Evolutionary conservation across 2,329 filamentous ascomycete genomes (phyloP).

Genomic region (Monosporascus sp.): DNA sequence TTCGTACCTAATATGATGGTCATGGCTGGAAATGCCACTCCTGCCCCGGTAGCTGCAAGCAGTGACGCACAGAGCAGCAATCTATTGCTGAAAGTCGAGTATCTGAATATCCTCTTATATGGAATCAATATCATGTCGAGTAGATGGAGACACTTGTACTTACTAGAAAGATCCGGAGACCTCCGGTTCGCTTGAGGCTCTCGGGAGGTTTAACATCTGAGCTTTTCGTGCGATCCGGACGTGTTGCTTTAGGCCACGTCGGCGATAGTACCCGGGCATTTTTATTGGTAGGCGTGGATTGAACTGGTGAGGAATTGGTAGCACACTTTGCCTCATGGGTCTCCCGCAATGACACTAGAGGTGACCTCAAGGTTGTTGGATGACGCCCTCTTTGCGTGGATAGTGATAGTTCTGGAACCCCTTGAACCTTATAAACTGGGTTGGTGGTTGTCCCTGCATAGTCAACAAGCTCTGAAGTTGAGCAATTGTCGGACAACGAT

Average conservation of each 20-base stretch:
- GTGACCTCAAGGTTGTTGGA: conserved; percentile 16
- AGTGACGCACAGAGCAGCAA: conserved; percentile 17
- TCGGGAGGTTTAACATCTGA: conserved; percentile 9
- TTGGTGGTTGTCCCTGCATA: not conserved
- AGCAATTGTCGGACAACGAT: not conserved
- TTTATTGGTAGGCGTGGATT: conserved; percentile 12
- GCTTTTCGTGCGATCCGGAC: conserved; percentile 6
- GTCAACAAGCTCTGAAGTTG: not conserved
- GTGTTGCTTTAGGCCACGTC: conserved; percentile 1
- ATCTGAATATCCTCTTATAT: conserved; percentile 23
- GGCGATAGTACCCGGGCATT: conserved; percentile 10
- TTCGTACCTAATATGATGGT: conserved; percentile 51
- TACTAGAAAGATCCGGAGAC: conserved; percentile 19
- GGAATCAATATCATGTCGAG: conserved; percentile 6
- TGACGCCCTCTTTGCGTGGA: not conserved
- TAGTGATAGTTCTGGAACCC: not conserved
- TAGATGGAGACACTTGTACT: conserved; percentile 1
- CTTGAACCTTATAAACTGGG: not conserved
- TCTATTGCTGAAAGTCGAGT: conserved; percentile 22
- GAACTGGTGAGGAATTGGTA: conserved; percentile 14
- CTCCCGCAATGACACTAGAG: conserved; percentile 15
- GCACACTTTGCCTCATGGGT: conserved; percentile 9
- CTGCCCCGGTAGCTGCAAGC: conserved; percentile 21
- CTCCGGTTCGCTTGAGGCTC: conserved; percentile 12
- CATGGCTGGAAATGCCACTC: conserved; percentile 36